phyloP scores from a whole-genome alignment of 441 rosid genomes.

The Brassica hybrid region DNA sequence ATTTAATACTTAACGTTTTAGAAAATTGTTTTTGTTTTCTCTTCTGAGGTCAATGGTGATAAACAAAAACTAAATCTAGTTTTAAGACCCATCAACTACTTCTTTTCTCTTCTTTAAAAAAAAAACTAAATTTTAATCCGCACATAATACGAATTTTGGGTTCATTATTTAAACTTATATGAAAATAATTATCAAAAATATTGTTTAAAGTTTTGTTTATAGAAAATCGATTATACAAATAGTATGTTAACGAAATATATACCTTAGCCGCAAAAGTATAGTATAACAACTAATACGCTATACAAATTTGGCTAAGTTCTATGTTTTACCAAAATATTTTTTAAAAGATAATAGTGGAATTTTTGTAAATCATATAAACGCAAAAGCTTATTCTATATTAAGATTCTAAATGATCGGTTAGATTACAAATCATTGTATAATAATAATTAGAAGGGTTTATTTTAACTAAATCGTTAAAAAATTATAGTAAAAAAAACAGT shows the following conservation, averaged over 20 bases:
- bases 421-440: background rate
- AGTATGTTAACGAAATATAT: background rate
- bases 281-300: background rate
- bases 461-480: background rate
- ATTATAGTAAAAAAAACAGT: background rate
- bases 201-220: background rate
- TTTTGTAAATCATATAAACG: background rate
- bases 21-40: background rate
- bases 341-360: background rate
- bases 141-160: no score
- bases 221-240: background rate
- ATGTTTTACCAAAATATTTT: background rate
- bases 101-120: background rate
- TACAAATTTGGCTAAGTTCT: background rate
- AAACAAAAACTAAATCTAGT: background rate
- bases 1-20: background rate
- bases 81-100: background rate
- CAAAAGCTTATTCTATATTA: background rate
- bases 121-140: background rate
- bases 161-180: background rate
- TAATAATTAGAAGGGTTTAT: background rate
- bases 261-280: background rate
- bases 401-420: background rate
- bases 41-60: background rate
- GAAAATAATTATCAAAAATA: background rate